Base-by-base conservation (phyloP, 257 asterid species). In the Nicotiana tomentosiformis region DNA sequence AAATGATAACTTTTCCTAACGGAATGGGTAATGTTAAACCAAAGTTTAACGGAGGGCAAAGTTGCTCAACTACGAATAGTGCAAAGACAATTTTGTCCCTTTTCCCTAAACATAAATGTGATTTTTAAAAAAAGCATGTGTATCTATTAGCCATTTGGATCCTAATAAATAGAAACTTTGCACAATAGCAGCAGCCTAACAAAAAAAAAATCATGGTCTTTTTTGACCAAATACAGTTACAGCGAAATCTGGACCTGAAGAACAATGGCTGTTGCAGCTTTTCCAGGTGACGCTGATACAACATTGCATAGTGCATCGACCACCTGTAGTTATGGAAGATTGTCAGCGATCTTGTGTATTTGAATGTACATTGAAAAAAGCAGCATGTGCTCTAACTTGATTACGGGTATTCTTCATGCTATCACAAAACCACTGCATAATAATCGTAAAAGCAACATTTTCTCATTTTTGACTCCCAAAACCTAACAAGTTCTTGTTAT, bases 261-360 rank as follows among this genome's bases (percentile, higher is more conserved):
- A 86, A 96, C 95, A 77, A 96, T 95, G 69, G 99, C 98, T 49
- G 99, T 89, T 77, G 99, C 93, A 86, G 98, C 99, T 89, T 96
- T 96, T 33, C 98, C 97, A 35, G 99, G 99, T 66, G 96, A 88
- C 57, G 99, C 97, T 68, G 97, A 89, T 65, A 94, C 98, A 49
- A 94, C 98, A 85, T 94, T 94, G 93, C 98, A 94, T 74, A 96
- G 91, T 43, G 99, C 98, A 85, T 94, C 98, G 69, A 96, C 97
- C 78, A 96, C 98, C 99, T 94, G 90, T 69, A 89, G 53, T 76
- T 51, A 49, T 51, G 64, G 43, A 76, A 1, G 26, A 76, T 16
- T 76, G 17, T 76, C 29, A 76, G 29, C 29, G 29, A 30, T 51
- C 43, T 74, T 51, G 80, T 51, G 46, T 26, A 51, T 49, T 15